A percentile compares a stretch with the other conserved stretches of the same genome.
These are phyloP conservation scores for Fusarium sp. DNA, from an alignment of 2,329 filamentous ascomycete genomes.

Conservation along the genomic window DNA sequence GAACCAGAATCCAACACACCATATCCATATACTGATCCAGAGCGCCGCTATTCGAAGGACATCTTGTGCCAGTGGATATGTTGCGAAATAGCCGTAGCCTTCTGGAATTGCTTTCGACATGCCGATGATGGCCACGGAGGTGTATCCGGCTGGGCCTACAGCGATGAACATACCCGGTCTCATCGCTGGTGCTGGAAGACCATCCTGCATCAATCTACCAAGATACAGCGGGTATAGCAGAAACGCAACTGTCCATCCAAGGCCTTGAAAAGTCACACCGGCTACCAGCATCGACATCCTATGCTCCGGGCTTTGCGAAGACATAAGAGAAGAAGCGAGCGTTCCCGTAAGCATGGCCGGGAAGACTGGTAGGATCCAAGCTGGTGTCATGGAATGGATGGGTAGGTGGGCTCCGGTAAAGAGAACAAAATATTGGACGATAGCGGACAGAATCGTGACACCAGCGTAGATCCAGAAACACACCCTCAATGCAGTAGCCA, in stretches of 20 bases:
- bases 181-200: constrained; percentile 44
- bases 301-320: constrained; percentile 42
- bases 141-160: constrained; percentile 44
- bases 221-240: constrained; percentile 44
- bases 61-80: constrained; percentile 40
- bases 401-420: constrained; percentile 47
- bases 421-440: constrained; percentile 47
- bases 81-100: constrained; percentile 45
- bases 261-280: constrained; percentile 45
- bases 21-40: constrained; percentile 46
- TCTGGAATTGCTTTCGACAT: constrained; percentile 42
- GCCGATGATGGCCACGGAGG: constrained; percentile 45
- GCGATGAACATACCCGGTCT: constrained; percentile 46
- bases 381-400: constrained; percentile 46
- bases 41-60: constrained; percentile 43
- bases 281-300: constrained; percentile 45
- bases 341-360: constrained; percentile 47
- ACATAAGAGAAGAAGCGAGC: constrained; percentile 41
- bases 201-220: constrained; percentile 46
- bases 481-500: constrained; percentile 58
- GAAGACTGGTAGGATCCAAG: constrained; percentile 50
- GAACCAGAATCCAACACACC: constrained; percentile 47
- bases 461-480: constrained; percentile 66
- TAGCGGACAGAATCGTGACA: constrained; percentile 40
- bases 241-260: constrained; percentile 45